A percentile compares a stretch with the other conserved stretches of the same genome.
Evolutionary conservation across 139 green algal species (phyloP).

Genomic region (Bryopsis sp.): DNA sequence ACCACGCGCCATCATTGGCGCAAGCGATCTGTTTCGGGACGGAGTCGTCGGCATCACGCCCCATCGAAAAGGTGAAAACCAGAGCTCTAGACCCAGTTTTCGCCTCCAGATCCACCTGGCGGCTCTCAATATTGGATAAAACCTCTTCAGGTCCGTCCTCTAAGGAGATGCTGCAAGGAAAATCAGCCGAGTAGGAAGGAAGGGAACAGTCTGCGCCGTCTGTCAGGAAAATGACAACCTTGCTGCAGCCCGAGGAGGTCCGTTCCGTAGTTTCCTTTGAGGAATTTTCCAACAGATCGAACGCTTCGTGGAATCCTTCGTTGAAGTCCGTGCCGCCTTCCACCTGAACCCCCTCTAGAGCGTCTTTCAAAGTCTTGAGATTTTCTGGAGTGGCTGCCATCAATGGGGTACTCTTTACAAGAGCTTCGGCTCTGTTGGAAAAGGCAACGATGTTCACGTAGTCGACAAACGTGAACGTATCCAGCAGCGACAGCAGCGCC

Average conservation of each 20-base stretch:
- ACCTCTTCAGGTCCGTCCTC: too few relatives aligned
- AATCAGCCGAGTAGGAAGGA: too few relatives aligned
- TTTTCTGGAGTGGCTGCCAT: not conserved
- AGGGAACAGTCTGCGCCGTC: not conserved
- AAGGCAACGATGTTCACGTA: constrained; percentile 10
- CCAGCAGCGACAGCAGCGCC: not conserved
- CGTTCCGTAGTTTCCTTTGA: not conserved
- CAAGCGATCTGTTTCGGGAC: constrained; percentile 10
- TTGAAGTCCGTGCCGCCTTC: not conserved
- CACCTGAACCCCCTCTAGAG: not conserved
- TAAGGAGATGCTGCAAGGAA: too few relatives aligned
- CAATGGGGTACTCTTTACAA: not conserved
- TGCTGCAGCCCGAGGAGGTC: not conserved
- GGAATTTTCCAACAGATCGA: not conserved
- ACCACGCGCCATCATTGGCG: constrained; percentile 14
- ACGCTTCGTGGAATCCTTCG: not conserved
- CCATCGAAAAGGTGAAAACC: constrained; percentile 9
- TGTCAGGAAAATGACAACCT: not conserved
- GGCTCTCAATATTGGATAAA: not conserved
- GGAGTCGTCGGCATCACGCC: constrained; percentile 3
- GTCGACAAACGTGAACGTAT: not conserved
- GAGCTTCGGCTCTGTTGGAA: not conserved
- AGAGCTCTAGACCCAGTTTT: not conserved
- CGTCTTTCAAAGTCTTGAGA: not conserved
- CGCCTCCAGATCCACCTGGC: constrained; percentile 7